A percentile compares a stretch with the other conserved stretches of the same genome.
Evolutionary conservation across 177 flowering plant species (phyloP).

Genomic region (Vitis hybrid): DNA sequence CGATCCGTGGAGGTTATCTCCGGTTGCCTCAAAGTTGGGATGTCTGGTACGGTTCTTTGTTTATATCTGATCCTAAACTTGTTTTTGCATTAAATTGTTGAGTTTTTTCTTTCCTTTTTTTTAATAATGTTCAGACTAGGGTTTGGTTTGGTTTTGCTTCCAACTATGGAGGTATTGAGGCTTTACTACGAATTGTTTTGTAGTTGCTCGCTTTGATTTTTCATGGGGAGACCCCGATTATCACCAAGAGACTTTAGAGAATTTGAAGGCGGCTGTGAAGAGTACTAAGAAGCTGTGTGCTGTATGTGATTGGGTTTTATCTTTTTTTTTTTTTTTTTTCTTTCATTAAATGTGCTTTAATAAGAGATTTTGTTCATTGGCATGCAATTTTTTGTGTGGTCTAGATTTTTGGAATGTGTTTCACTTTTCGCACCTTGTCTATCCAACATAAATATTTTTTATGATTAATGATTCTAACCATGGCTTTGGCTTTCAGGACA

Average conservation of each 20-base stretch:
- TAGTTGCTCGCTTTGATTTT: constrained; percentile 91
- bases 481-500: too few relatives aligned
- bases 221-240: constrained; percentile 77
- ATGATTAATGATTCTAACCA: too few relatives aligned
- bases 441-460: too few relatives aligned
- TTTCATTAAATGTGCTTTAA: neutral
- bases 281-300: constrained; percentile 89
- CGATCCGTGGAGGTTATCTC: constrained; percentile 63
- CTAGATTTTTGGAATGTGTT: neutral
- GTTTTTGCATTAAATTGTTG: neutral
- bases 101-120: neutral
- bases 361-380: neutral
- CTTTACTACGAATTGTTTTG: constrained; percentile 2
- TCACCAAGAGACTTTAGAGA: constrained; percentile 87
- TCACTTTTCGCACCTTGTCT: too few relatives aligned
- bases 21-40: constrained; percentile 62
- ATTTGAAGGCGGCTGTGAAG: constrained; percentile 77
- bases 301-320: constrained; percentile 54
- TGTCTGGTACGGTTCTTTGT: constrained; percentile 49
- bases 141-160: too few relatives aligned
- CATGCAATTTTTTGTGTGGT: neutral
- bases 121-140: neutral
- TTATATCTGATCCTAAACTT: neutral
- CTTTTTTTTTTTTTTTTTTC: neutral
- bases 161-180: neutral